Base-by-base conservation (phyloP, 192 early-diverging fungal species). In the Coemansia sp. region DNA sequence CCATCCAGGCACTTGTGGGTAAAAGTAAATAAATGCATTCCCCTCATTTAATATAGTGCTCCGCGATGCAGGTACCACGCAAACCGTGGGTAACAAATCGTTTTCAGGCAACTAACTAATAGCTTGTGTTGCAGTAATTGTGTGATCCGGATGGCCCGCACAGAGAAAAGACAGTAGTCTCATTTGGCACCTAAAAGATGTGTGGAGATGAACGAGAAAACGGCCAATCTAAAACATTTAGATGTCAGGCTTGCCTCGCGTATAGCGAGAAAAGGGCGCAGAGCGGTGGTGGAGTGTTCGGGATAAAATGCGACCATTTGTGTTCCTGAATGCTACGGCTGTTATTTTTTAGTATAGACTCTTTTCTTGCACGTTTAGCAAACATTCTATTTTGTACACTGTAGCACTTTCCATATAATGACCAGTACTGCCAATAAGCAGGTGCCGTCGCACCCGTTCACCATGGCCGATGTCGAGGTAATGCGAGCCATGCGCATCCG, bases 401-500 rank as follows among this genome's bases (percentile, higher is more conserved):
- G 14, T 10, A 21, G 48, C 48, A 7, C 48, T 21, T 19, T 19
- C 17, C 19, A 49, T 49, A 19, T 49, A 6, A 77, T 72, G 69
- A 63, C 57, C 54, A 52, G 58, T 27, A 25, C 9, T 25, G 8
- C 48, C 2, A 62, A 53, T 14, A 74, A 74, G 25, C 48, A 45
- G 9, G 15, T 21, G 14, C 77, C 77, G 4, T 71, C 72, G 19
- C 77, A 73, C 22, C 79, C 79, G 21, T 81, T 81, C 38, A 81
- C 79, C 12, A 48, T 63, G 56, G 63, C 62, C 0, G 79, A 81
- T 21, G 79, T 81, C 41, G 74, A 81, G 60, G 67, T 81, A 5
- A 81, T 81, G 73, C 79, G 79, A n/a, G 52, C 51, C 23, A 81
- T 81, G 79, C 74, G 74, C 19, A 57, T 81, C 24, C 79, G 79